phyloP scores from a whole-genome alignment of 257 asterid genomes.

The Scutellaria baicalensis region DNA sequence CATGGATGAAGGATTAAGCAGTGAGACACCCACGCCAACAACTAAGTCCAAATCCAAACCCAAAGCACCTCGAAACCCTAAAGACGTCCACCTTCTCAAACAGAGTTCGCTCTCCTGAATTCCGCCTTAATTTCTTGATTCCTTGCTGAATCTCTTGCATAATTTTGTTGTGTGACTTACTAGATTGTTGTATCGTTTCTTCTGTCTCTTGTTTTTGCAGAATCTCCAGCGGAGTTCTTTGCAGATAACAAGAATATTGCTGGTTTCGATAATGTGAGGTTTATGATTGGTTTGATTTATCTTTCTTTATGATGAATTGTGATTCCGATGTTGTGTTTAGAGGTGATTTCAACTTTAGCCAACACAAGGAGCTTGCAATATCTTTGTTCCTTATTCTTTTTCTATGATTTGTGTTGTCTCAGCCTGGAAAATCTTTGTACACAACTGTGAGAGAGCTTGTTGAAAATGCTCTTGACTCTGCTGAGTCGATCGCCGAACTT shows the following conservation, averaged over 20 bases:
- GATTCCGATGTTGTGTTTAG: neutral
- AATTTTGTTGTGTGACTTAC: neutral
- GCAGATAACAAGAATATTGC: constrained; percentile 95
- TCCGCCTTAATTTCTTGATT: neutral
- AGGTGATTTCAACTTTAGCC: neutral
- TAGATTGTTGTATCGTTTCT: neutral
- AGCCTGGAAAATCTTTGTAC: constrained; percentile 88
- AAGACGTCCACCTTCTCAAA: constrained; percentile 58
- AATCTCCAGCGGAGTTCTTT: constrained; percentile 93
- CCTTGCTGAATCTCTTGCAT: neutral
- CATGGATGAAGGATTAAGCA: constrained; percentile 47
- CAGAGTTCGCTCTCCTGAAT: constrained; percentile 42
- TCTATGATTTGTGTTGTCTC: constrained; percentile 11
- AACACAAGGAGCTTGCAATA: neutral
- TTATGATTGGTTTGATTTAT: neutral
- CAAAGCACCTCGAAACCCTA: constrained; percentile 58
- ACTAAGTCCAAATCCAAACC: constrained; percentile 40
- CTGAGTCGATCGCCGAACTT: constrained; percentile 81
- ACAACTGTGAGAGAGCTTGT: constrained; percentile 94
- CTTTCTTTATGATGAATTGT: neutral
- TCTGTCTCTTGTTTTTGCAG: constrained; percentile 32
- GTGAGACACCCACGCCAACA: constrained; percentile 43
- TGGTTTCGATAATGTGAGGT: constrained; percentile 85
- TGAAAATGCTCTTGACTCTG: constrained; percentile 94
- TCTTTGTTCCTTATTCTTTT: neutral